phyloP scores from a whole-genome alignment of 805 yeast genomes.

The Metschnikowia chrysomelidarum region DNA sequence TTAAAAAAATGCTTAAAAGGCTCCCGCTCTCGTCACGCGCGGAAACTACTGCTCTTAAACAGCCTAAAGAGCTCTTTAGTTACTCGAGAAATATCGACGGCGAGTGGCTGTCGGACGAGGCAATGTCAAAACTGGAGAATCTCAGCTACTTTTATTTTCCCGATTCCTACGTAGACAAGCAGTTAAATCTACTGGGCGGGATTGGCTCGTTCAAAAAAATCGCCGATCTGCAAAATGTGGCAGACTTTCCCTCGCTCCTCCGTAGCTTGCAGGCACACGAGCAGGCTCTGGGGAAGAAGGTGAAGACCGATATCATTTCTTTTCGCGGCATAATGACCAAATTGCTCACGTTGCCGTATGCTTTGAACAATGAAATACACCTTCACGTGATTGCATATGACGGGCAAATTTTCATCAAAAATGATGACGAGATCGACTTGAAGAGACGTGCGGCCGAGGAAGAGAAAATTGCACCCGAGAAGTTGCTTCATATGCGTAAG shows the following conservation, averaged over 20 bases:
- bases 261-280: conserved; percentile 58
- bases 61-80: conserved; percentile 78
- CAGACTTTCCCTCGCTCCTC: conserved; percentile 58
- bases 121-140: conserved; percentile 46
- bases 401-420: conserved; percentile 66
- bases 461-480: conserved; percentile 15
- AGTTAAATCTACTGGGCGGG: conserved; percentile 65
- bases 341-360: conserved; percentile 66
- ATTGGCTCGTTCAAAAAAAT: conserved; percentile 54
- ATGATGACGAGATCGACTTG: conserved; percentile 42
- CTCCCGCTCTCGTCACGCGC: conserved; percentile 50
- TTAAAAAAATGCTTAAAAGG: conserved; percentile 28
- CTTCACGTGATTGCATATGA: conserved; percentile 69
- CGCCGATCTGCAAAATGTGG: conserved; percentile 52
- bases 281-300: conserved; percentile 39
- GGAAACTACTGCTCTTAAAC: conserved; percentile 66
- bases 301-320: conserved; percentile 67
- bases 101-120: conserved; percentile 35
- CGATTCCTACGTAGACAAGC: conserved; percentile 59
- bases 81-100: conserved; percentile 64
- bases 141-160: conserved; percentile 81
- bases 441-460: conserved; percentile 25
- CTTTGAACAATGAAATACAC: conserved; percentile 53
- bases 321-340: conserved; percentile 84
- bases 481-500: conserved; percentile 31